Percentiles rank a stretch among this genome's conserved stretches.
These are phyloP conservation scores for Euclidium syriacum DNA, from an alignment of 345 rosid genomes.

Conservation along the genomic window DNA sequence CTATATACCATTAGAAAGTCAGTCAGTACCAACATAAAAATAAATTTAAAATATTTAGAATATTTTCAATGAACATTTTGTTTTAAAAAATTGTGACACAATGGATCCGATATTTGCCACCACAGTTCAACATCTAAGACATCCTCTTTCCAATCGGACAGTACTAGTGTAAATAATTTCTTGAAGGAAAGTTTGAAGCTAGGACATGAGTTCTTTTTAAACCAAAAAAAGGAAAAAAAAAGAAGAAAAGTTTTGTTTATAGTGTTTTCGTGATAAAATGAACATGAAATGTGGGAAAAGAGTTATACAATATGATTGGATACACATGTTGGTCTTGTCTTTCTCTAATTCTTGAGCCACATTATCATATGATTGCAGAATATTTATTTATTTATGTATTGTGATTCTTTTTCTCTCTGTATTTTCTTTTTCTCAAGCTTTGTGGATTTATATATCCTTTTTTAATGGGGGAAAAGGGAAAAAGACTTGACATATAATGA, in stretches of 20 bases:
- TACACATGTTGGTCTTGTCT: conserved; percentile 31
- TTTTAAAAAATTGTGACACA: too few relatives aligned
- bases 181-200: too few relatives aligned
- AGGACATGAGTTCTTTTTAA: too few relatives aligned
- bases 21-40: too few relatives aligned
- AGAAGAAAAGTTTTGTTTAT: neutral
- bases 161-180: too few relatives aligned
- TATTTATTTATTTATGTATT: neutral
- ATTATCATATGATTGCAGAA: conserved; percentile 29
- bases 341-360: conserved; percentile 31
- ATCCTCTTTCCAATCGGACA: too few relatives aligned
- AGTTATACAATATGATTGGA: conserved; percentile 22
- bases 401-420: neutral
- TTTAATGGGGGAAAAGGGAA: conserved; percentile 3
- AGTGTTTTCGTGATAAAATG: conserved; percentile 17
- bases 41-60: too few relatives aligned
- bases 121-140: too few relatives aligned
- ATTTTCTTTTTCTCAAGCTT: neutral
- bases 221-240: too few relatives aligned
- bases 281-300: conserved; percentile 29
- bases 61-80: too few relatives aligned
- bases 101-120: too few relatives aligned
- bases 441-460: neutral
- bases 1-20: too few relatives aligned
- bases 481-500: conserved; percentile 28